Conservation (phyloP, 169 alveolate species). For the Cryptosporidium xiaoi region DNA sequence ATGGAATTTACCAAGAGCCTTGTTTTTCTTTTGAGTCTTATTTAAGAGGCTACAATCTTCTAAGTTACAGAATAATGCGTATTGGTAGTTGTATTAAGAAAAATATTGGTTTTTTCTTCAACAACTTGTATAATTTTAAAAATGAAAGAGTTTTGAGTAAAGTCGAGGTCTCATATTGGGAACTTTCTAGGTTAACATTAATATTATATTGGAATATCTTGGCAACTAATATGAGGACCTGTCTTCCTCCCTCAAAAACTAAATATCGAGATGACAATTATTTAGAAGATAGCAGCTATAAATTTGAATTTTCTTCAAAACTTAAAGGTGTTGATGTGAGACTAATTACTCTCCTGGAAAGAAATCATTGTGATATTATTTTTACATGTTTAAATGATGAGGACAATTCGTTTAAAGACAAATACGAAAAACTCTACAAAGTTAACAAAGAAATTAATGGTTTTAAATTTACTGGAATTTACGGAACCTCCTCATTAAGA, state of each 20-base stretch:
- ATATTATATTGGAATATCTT: constrained; percentile 52
- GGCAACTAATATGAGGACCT: constrained; percentile 22
- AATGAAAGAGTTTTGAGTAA: neutral
- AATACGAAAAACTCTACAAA: neutral
- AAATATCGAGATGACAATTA: neutral
- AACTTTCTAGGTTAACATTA: constrained; percentile 43
- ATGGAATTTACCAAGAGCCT: constrained; percentile 31
- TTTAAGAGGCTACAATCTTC: constrained; percentile 45
- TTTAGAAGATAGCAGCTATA: neutral
- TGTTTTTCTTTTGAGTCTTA: constrained; percentile 49
- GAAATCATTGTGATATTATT: constrained; percentile 11
- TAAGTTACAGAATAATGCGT: constrained; percentile 61
- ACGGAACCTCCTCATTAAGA: constrained; percentile 1
- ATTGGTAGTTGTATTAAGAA: constrained; percentile 31
- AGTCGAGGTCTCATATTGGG: constrained; percentile 40
- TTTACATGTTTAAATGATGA: constrained; percentile 20
- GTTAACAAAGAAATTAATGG: constrained; percentile 11
- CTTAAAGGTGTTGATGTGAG: neutral
- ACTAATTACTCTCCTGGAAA: neutral
- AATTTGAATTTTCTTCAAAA: constrained; percentile 7
- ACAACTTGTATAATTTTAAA: neutral
- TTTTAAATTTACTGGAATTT: neutral
- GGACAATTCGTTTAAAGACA: neutral
- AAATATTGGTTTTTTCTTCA: neutral
- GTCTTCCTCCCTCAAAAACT: constrained; percentile 20